phyloP scores from a whole-genome alignment of 2,329 filamentous ascomycete genomes.

The Calonectria pseudoreteaudii region DNA sequence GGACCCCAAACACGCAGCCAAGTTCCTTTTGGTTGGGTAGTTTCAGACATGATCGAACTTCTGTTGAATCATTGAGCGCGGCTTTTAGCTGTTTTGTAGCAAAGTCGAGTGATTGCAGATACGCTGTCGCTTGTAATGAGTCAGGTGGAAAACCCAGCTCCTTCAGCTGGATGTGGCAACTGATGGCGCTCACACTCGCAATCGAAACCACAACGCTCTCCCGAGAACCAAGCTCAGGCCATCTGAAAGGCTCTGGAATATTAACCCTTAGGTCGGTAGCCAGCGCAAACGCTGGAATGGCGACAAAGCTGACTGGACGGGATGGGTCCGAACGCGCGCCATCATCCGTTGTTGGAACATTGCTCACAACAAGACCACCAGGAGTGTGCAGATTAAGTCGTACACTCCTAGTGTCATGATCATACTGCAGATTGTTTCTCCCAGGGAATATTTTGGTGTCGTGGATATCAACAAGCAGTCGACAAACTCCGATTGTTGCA shows the following conservation, averaged over 20 bases:
- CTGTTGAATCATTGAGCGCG: neutral
- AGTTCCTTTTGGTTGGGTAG: neutral
- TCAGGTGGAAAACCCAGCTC: slow-evolving; percentile 1
- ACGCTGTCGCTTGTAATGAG: neutral
- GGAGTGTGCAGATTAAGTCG: slow-evolving; percentile 5
- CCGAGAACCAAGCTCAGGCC: slow-evolving; percentile 15
- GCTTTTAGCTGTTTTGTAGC: slow-evolving; percentile 2
- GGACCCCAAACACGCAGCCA: neutral
- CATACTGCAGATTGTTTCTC: neutral
- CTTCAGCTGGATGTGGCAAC: neutral
- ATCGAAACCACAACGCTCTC: neutral
- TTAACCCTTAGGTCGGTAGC: neutral
- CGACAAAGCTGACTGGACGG: neutral
- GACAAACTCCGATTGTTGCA: slow-evolving; percentile 1
- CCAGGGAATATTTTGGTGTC: neutral
- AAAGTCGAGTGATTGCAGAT: neutral
- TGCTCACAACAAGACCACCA: neutral
- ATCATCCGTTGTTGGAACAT: neutral
- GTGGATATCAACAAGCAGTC: slow-evolving; percentile 7
- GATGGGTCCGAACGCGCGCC: slow-evolving; percentile 2
- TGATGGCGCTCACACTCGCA: neutral
- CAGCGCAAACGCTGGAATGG: neutral
- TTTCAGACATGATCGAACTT: neutral
- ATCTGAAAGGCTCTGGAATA: neutral
- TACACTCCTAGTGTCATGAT: neutral